phyloP scores from a whole-genome alignment of 2,329 filamentous ascomycete genomes.

The Neonectria ditissima region DNA sequence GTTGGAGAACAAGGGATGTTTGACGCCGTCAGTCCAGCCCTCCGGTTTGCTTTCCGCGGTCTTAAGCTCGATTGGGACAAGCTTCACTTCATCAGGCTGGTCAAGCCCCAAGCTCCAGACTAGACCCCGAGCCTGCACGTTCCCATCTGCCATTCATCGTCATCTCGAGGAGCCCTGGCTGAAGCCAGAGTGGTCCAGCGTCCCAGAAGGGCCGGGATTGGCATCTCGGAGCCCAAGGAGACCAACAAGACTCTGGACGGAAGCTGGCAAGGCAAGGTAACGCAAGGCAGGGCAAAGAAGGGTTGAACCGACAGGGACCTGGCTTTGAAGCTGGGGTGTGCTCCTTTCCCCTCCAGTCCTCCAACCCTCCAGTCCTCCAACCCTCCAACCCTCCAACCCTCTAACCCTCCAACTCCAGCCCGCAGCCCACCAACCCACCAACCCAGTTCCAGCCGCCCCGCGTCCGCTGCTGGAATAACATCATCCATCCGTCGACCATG shows the following conservation, averaged over 20 bases:
- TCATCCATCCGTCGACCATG: slow-evolving; percentile 40
- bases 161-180: slow-evolving; percentile 17
- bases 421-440: slow-evolving; percentile 13
- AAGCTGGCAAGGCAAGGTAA: slow-evolving; percentile 9
- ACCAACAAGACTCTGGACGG: background rate
- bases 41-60: slow-evolving; percentile 36
- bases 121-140: slow-evolving; percentile 12
- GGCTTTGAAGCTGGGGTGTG: slow-evolving; percentile 19
- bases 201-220: background rate
- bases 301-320: slow-evolving; percentile 5
- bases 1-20: slow-evolving; percentile 28
- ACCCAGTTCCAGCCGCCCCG: slow-evolving; percentile 40
- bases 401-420: slow-evolving; percentile 9
- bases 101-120: slow-evolving; percentile 14
- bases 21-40: slow-evolving; percentile 29
- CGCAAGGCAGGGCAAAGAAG: slow-evolving; percentile 1
- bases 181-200: background rate
- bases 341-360: slow-evolving; percentile 36
- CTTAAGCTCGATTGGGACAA: slow-evolving; percentile 39
- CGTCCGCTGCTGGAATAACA: slow-evolving; percentile 42
- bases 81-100: slow-evolving; percentile 18
- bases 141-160: slow-evolving; percentile 26
- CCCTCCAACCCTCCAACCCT: slow-evolving; percentile 14
- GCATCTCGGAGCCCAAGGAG: slow-evolving; percentile 11
- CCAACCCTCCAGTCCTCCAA: slow-evolving; percentile 9